These are phyloP conservation scores for Stachybotrys chartarum DNA, from an alignment of 2,329 filamentous ascomycete genomes.

Conservation along the genomic window DNA sequence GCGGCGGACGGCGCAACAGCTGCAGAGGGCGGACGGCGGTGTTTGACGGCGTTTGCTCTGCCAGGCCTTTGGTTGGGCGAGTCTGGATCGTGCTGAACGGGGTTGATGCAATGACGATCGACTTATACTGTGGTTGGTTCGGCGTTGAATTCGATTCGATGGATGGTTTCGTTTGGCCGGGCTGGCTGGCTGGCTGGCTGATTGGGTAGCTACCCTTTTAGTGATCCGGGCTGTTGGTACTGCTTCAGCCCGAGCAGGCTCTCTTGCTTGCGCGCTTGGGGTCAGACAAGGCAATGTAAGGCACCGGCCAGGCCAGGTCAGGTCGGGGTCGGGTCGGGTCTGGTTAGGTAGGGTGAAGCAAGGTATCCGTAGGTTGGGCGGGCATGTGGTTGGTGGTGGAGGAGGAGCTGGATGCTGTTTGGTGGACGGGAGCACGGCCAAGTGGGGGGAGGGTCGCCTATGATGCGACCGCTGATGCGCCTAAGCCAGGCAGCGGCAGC, in stretches of 20 bases:
- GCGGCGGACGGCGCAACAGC: background rate
- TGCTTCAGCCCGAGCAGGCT: background rate
- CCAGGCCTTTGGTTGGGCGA: background rate
- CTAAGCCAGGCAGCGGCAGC: background rate
- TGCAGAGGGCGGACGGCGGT: background rate
- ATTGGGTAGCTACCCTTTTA: background rate
- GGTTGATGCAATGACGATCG: too few relatives aligned
- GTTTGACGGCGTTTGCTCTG: background rate
- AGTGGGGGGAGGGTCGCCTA: constrained; percentile 8
- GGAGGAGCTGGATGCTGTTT: background rate
- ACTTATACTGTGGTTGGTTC: too few relatives aligned
- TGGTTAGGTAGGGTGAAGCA: background rate
- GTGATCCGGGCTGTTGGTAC: background rate
- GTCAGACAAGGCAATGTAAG: background rate
- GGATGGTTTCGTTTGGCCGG: background rate
- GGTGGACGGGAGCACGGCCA: background rate
- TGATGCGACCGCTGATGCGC: constrained; percentile 12
- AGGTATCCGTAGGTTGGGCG: background rate
- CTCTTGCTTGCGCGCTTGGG: too few relatives aligned
- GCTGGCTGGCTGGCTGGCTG: too few relatives aligned
- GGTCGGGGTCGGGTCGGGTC: background rate
- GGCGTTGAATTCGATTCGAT: background rate
- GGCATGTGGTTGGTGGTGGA: background rate
- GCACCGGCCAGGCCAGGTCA: background rate
- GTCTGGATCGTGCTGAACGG: too few relatives aligned